Evolutionary conservation across 1,284 basidiomycete species (phyloP), one percentile per base, ranked within the genome.

Genomic region (Lentinula novae-zelandiae): DNA sequence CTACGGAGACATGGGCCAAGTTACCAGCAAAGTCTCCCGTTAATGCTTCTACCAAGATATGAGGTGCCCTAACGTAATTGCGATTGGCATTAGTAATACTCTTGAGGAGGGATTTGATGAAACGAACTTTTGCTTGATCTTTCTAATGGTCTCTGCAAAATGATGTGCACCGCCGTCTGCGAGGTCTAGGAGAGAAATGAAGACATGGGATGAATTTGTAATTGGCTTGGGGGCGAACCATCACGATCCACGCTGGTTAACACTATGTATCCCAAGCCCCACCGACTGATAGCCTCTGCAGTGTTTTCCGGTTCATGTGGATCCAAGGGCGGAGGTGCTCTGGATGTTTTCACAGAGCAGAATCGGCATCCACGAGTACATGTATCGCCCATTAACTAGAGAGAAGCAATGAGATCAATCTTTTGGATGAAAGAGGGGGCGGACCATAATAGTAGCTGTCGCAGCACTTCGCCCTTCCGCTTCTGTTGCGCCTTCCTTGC

Each of bases 261-360:
- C 2, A 99, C 97, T 63, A 99, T 98, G 74, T 99, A 99, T 1
- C 97, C 97, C 51, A 99, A 77, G 2, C 96, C 96, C 97, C 97
- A 99, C 58, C 96, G 87, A 66, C 91, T 93, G 69, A 99, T 97
- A 39, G 97, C 97, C 76, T 99, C 96, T 0, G 97, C 96, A 1
- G 96, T 99, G 73, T 98, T 90, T 77, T 98, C 96, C 20, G 97
- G 97, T 71, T 99, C 97, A 71, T 98, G 95, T 0, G 93, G 89
- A 71, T 99, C 96, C 34, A 99, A 76, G 4, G 97, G 94, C 39
- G 92, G 89, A 10, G 97, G 97, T 1, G 86, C 74, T 58, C 85
- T 82, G 1, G 94, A 94, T 0, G 97, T 99, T 81, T 98, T 98
- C 62, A 99, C 93, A 4, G 96, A 93, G 70, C 97, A 99, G 75